phyloP scores from a whole-genome alignment of 2,329 filamentous ascomycete genomes.

The Fusarium foetens region DNA sequence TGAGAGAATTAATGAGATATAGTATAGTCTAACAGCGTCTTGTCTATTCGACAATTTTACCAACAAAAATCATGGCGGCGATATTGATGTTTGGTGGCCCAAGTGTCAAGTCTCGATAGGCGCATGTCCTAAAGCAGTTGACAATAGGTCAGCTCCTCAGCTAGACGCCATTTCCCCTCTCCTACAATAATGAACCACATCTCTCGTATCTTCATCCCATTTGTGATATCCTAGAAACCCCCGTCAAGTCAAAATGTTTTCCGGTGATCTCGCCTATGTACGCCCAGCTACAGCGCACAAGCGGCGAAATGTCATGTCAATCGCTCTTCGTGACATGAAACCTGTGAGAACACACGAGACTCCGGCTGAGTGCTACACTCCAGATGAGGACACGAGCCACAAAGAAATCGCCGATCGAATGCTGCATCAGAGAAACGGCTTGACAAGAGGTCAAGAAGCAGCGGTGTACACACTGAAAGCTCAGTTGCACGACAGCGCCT shows the following conservation, averaged over 20 bases:
- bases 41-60: neutral
- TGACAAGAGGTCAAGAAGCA: neutral
- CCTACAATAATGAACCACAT: neutral
- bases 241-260: slow-evolving; percentile 41
- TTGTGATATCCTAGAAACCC: too few relatives aligned
- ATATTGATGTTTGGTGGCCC: neutral
- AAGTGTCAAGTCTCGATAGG: slow-evolving; percentile 10
- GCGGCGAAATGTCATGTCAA: neutral
- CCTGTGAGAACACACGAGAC: neutral
- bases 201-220: neutral
- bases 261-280: slow-evolving; percentile 44
- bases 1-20: neutral
- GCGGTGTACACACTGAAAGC: neutral
- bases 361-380: neutral
- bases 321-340: slow-evolving; percentile 31
- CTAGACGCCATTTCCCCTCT: neutral
- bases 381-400: neutral
- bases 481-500: neutral
- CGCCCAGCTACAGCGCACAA: slow-evolving; percentile 7
- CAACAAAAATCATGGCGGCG: neutral
- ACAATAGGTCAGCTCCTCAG: slow-evolving; percentile 32
- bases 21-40: neutral
- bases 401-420: neutral
- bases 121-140: slow-evolving; percentile 25
- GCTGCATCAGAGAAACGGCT: neutral